Percentiles rank a stretch among this genome's conserved stretches.
These are phyloP conservation scores for Tylopilus microsporus DNA, from an alignment of 1,284 basidiomycete genomes.

Conservation along the genomic window DNA sequence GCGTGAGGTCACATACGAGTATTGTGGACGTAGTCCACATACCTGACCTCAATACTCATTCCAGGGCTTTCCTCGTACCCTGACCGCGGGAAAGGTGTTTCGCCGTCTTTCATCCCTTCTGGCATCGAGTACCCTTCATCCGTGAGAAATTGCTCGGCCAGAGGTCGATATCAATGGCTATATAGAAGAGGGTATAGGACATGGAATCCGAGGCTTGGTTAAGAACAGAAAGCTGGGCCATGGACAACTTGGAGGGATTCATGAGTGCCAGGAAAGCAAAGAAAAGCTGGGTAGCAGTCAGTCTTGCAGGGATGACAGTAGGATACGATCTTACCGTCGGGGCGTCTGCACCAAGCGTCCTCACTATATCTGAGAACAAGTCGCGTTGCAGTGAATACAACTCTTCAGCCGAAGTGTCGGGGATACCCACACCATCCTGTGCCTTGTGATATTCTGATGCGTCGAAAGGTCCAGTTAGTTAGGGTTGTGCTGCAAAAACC, in stretches of 20 bases:
- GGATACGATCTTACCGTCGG: too few species aligned
- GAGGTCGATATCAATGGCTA: too few species aligned
- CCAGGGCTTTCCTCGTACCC: not conserved
- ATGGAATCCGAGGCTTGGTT: too few species aligned
- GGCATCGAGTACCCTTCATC: slow-evolving; percentile 13
- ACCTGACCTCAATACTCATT: too few species aligned
- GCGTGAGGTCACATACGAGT: not conserved
- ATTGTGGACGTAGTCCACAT: too few species aligned
- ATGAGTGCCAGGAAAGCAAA: too few species aligned
- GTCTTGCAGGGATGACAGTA: not conserved
- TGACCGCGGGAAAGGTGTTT: slow-evolving; percentile 7
- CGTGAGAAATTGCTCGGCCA: too few species aligned
- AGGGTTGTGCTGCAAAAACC: not conserved
- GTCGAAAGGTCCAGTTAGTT: too few species aligned
- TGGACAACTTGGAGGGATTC: slow-evolving; percentile 32
- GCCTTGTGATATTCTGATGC: too few species aligned
- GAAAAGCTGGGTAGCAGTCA: not conserved
- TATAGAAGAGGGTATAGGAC: too few species aligned
- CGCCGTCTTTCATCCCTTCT: slow-evolving; percentile 23
- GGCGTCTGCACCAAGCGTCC: too few species aligned
- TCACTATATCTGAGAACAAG: slow-evolving; percentile 12
- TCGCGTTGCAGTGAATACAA: slow-evolving; percentile 16
- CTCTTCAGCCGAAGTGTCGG: slow-evolving; percentile 18
- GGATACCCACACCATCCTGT: too few species aligned
- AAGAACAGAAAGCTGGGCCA: slow-evolving; percentile 34